Evolutionary conservation across 2,329 filamentous ascomycete genomes (phyloP), one percentile per base, ranked within the genome.

Genomic region (Talaromyces sp.): DNA sequence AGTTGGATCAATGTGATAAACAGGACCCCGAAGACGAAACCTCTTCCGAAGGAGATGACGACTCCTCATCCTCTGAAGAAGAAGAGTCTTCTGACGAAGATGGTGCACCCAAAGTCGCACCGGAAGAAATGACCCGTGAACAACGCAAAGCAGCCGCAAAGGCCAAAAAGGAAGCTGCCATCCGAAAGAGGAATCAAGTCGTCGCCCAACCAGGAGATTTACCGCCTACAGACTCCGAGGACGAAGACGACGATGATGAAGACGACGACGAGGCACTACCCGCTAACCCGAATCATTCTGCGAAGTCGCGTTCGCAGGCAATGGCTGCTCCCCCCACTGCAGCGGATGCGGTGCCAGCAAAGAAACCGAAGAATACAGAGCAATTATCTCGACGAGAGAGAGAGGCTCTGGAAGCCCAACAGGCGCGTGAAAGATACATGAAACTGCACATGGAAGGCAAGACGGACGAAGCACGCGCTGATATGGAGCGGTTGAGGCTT

Each of bases 381-480:
- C 86, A 90, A 74, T 79, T 91, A 56, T 88, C 86, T 43, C 83
- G 89, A 59, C 84, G 87, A 35, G 89, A 91, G 81, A 81, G 88
- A 22, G 89, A 98, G 82, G 91, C 93, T 2, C 74, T 95, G 39
- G 90, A 97, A 80, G 93, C 93, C 1, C 89, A 90, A 68, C 90
- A 94, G 76, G 92, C 92, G 35, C 93, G 93, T 78, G 93, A 97
- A 83, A 86, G 89, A 70, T 97, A 97, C 75, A 87, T 92, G 83
- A 96, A 96, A 81, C 79, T 97, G 72, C 94, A 97, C 74, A 91
- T 93, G 65, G 90, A 93, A 74, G 94, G 94, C 73, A 98, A 98
- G 87, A 98, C 95, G 52, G 95, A 99, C 67, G 91, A 97, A 84
- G 93, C 94, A 57, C 90, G 92, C 77, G 89, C 91, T 5, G 95